A percentile compares a stretch with the other conserved stretches of the same genome.
Conservation (phyloP, 2,329 filamentous ascomycete species). For the Ilyonectria destructans region DNA sequence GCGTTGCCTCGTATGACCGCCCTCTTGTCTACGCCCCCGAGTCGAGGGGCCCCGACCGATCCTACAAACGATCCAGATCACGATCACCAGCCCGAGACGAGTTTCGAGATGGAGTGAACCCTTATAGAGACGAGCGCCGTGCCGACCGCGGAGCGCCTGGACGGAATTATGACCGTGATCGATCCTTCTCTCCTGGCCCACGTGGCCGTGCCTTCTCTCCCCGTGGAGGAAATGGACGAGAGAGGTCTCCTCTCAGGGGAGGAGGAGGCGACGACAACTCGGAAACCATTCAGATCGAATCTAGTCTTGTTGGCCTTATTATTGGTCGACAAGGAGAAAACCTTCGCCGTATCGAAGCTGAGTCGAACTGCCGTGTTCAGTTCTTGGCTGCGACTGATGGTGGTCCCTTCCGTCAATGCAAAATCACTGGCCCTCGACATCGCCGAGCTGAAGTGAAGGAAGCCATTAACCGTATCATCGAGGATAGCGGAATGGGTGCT, state of each 20-base stretch:
- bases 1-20: constrained; percentile 76
- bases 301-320: constrained; percentile 88
- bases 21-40: constrained; percentile 63
- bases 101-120: constrained; percentile 84
- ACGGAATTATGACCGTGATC: constrained; percentile 70
- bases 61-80: constrained; percentile 77
- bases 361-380: constrained; percentile 88
- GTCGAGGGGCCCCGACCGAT: constrained; percentile 58
- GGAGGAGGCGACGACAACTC: constrained; percentile 74
- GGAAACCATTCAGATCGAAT: constrained; percentile 90
- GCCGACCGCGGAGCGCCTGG: constrained; percentile 63
- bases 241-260: constrained; percentile 72
- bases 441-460: constrained; percentile 84
- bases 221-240: constrained; percentile 67
- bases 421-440: constrained; percentile 82
- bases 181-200: constrained; percentile 80
- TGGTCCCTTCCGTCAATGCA: constrained; percentile 85
- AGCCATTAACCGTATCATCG: constrained; percentile 90
- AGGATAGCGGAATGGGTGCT: constrained; percentile 76
- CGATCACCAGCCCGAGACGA: constrained; percentile 82
- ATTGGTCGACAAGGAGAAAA: constrained; percentile 95
- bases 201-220: constrained; percentile 75
- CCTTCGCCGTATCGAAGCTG: constrained; percentile 85
- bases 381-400: constrained; percentile 86
- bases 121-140: constrained; percentile 89